Evolutionary conservation across 177 flowering plant genomes (phyloP).

Genomic region (Vitis hybrid): DNA sequence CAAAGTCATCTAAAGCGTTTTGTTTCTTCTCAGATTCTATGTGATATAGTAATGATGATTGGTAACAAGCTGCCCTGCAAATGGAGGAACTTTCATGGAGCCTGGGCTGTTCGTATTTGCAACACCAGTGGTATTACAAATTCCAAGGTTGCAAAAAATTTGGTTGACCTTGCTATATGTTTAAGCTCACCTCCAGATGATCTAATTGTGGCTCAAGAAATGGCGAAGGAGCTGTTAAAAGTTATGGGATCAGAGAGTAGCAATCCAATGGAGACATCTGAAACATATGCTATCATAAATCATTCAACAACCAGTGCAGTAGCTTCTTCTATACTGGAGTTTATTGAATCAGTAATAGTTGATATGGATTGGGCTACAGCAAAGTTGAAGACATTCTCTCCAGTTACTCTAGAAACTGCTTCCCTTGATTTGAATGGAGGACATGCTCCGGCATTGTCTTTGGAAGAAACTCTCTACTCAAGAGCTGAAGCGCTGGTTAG

Average conservation of each 20-base stretch:
- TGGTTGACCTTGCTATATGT: conserved; percentile 43
- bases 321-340: conserved; percentile 48
- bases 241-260: conserved; percentile 45
- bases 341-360: conserved; percentile 43
- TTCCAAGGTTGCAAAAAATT: conserved; percentile 48
- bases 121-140: conserved; percentile 33
- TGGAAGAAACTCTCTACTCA: conserved; percentile 62
- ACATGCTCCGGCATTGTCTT: conserved; percentile 27
- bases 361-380: conserved; percentile 64
- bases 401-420: conserved; percentile 29
- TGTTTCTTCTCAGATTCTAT: conserved; percentile 47
- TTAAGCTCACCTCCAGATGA: conserved; percentile 58
- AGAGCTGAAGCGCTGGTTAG: conserved; percentile 66
- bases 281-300: conserved; percentile 54
- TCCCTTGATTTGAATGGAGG: conserved; percentile 29
- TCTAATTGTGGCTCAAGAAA: conserved; percentile 44
- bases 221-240: conserved; percentile 59
- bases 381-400: conserved; percentile 44
- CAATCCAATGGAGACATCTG: conserved; percentile 42
- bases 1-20: neutral
- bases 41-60: conserved; percentile 53
- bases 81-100: conserved; percentile 47
- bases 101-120: conserved; percentile 57
- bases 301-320: conserved; percentile 47
- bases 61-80: conserved; percentile 47